Percentiles rank a stretch among this genome's conserved stretches.
Conservation (phyloP, 345 rosid species). For the Citrus sinensis region DVS_A1.0 CM039162.1:22357001-22357500, state of each 20-base stretch:
- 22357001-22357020: no score
- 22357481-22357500: neutral
- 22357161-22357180: neutral
- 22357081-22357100: neutral
- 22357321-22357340: constrained; percentile 55
- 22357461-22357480: neutral
- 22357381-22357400: neutral
- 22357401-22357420: neutral
- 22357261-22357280: constrained; percentile 88
- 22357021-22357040: neutral
- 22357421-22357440: neutral
- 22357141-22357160: neutral
- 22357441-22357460: neutral
- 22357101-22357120: no score
- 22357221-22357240: constrained; percentile 81
- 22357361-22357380: neutral
- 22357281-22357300: constrained; percentile 62
- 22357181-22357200: constrained; percentile 12
- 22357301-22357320: constrained; percentile 70
- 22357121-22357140: neutral
- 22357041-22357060: neutral
- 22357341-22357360: neutral
- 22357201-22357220: constrained; percentile 45
- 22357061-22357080: neutral
- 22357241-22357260: constrained; percentile 89